Base-by-base conservation (phyloP, 1,284 basidiomycete species). In the Cutaneotrichosporon sp. region DNA sequence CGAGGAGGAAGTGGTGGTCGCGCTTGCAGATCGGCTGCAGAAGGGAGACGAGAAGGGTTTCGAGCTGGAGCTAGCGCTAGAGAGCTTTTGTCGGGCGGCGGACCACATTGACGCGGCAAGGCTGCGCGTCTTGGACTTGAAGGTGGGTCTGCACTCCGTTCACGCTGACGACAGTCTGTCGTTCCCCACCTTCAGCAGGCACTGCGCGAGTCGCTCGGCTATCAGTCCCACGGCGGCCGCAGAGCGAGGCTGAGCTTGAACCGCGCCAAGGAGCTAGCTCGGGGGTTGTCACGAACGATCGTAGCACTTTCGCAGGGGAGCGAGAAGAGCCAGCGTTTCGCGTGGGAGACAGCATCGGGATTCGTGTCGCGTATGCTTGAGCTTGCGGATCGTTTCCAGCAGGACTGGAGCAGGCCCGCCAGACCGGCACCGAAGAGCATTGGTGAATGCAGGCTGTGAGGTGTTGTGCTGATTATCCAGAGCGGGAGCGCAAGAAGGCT, bases 1-100 rank as follows among this genome's bases (percentile, higher is more conserved):
- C 33, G 67, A 70, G 37, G 66, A 67, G 39, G 57, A 55, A 17
- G 42, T 66, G 1, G 59, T 67, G 3, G 35, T 66, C 11, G 55
- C 46, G 2, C 14, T 62, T 8, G 52, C 55, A 3, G 58, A 58
- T 5, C 24, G 25, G 3, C 19, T 55, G 4, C 55, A 54, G 27
- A 48, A 46, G 27, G 39, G 20, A n/a, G 42, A 48, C 19, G 31
- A 37, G 42, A 32, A 32, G 17, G 41, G 12, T 19, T 17, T 7
- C 5, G 27, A 32, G 17, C 42, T 41, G 5, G 38, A 31, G n/a
- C 50, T 47, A 3, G 46, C 48, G 12, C 20, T 60, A 7, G 24
- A 51, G 5, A n/a, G 52, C 7, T 53, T 62, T 11, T 63, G 53
- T 35, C 33, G 32, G 1, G 61, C 58, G 0, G 53, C 62, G 10